Conservation (phyloP, 2,329 filamentous ascomycete species). For the Sporothrix luriei region DNA sequence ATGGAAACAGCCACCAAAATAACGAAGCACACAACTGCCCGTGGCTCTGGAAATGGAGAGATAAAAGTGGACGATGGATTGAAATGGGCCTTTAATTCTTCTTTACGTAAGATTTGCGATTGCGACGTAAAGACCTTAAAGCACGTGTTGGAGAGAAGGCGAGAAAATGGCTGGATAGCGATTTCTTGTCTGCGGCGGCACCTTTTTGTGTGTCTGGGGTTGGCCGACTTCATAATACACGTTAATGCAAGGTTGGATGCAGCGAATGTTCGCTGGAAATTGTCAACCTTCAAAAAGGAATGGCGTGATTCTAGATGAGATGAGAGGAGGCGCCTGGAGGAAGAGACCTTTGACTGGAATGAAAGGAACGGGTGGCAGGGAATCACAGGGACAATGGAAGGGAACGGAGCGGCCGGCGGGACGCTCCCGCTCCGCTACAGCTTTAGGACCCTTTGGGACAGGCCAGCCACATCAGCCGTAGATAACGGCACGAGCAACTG, state of each 20-base stretch:
- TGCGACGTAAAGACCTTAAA: slow-evolving; percentile 11
- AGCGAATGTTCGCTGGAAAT: background rate
- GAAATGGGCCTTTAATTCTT: background rate
- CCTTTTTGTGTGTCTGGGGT: slow-evolving; percentile 6
- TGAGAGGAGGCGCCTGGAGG: background rate
- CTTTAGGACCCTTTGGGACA: background rate
- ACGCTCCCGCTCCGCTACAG: slow-evolving; percentile 27
- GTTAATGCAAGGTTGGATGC: background rate
- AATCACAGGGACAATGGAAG: background rate
- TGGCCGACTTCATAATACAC: background rate
- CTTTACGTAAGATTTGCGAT: slow-evolving; percentile 29
- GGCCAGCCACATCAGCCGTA: background rate
- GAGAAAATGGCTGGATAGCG: background rate
- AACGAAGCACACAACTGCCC: slow-evolving; percentile 1
- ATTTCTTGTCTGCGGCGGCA: slow-evolving; percentile 1
- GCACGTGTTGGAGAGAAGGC: slow-evolving; percentile 21
- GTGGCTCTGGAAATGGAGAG: slow-evolving; percentile 16
- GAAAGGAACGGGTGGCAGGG: background rate
- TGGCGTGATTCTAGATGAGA: no score
- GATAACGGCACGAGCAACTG: slow-evolving; percentile 8
- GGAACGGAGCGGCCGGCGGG: slow-evolving; percentile 27
- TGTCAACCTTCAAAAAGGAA: background rate
- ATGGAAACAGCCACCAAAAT: background rate
- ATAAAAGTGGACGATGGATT: background rate
- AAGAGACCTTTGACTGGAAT: background rate